These are phyloP conservation scores for Penicillium cosmopolitanum DNA, from an alignment of 495 filamentous ascomycete genomes.

Conservation along the genomic window DNA sequence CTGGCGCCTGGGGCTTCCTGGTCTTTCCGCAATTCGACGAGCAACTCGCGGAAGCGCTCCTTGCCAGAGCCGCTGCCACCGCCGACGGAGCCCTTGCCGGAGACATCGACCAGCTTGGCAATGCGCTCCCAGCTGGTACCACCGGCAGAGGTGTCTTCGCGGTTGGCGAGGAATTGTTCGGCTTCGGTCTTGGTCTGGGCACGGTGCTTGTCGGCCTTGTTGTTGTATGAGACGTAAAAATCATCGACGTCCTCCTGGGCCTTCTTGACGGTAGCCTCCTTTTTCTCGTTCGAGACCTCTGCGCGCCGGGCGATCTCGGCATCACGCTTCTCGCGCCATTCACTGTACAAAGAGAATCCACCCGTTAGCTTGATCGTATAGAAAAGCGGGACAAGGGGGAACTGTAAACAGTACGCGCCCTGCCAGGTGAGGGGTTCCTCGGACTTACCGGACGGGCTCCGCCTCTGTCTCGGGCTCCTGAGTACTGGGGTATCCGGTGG, in stretches of 20 bases:
- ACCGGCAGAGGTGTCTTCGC: constrained; percentile 89
- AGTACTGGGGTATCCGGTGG: constrained; percentile 54
- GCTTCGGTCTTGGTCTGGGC: constrained; percentile 85
- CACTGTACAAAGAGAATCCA: constrained; percentile 37
- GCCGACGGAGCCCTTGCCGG: constrained; percentile 85
- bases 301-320: constrained; percentile 74
- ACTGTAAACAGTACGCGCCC: constrained; percentile 15
- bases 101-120: constrained; percentile 92
- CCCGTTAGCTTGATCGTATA: constrained; percentile 2
- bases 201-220: constrained; percentile 90
- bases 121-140: constrained; percentile 99
- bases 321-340: constrained; percentile 92
- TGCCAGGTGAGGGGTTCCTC: neutral
- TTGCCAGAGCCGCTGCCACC: constrained; percentile 88
- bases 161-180: constrained; percentile 86
- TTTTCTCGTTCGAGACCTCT: constrained; percentile 74
- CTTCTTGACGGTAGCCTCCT: constrained; percentile 78
- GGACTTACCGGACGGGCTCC: constrained; percentile 72
- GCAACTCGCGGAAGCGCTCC: constrained; percentile 89
- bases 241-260: constrained; percentile 92
- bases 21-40: constrained; percentile 88
- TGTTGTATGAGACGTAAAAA: constrained; percentile 99
- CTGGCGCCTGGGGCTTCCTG: constrained; percentile 85
- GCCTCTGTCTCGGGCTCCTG: constrained; percentile 73
- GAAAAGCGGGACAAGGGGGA: neutral